Evolutionary conservation across 2,329 filamentous ascomycete species (phyloP).

Genomic region (Stachybotrys echinatus): DNA sequence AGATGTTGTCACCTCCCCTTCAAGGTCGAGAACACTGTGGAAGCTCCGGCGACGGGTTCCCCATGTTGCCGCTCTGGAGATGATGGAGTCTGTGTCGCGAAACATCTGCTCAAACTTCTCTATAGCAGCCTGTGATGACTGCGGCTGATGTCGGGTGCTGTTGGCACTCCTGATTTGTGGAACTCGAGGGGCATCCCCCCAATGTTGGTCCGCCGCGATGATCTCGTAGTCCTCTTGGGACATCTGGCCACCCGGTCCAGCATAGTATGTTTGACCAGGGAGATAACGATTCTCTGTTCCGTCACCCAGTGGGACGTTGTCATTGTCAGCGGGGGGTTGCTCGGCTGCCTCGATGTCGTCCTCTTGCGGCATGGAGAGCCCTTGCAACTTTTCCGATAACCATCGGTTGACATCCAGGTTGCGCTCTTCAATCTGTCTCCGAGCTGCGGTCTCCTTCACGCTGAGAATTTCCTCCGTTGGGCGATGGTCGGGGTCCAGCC

Average conservation of each 20-base stretch:
- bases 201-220: slow-evolving; percentile 41
- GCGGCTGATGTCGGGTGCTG: slow-evolving; percentile 36
- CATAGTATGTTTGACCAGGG: slow-evolving; percentile 45
- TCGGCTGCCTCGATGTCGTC: slow-evolving; percentile 15
- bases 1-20: slow-evolving; percentile 32
- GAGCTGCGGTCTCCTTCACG: slow-evolving; percentile 41
- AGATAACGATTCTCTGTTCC: slow-evolving; percentile 46
- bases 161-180: slow-evolving; percentile 34
- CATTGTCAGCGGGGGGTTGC: slow-evolving; percentile 25
- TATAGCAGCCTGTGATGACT: slow-evolving; percentile 49
- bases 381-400: slow-evolving; percentile 32
- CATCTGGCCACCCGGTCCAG: slow-evolving; percentile 34
- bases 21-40: slow-evolving; percentile 53
- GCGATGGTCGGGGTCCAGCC: slow-evolving; percentile 42
- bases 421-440: slow-evolving; percentile 36
- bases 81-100: slow-evolving; percentile 51
- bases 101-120: slow-evolving; percentile 45
- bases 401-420: slow-evolving; percentile 48
- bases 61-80: slow-evolving; percentile 63
- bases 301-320: slow-evolving; percentile 38
- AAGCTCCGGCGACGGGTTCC: slow-evolving; percentile 63
- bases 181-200: slow-evolving; percentile 43
- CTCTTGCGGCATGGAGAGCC: slow-evolving; percentile 13
- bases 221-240: slow-evolving; percentile 43
- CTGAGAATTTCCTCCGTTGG: slow-evolving; percentile 37